Base-by-base conservation (phyloP, 441 rosid species). In the Pelargonium fulgidum region DNA sequence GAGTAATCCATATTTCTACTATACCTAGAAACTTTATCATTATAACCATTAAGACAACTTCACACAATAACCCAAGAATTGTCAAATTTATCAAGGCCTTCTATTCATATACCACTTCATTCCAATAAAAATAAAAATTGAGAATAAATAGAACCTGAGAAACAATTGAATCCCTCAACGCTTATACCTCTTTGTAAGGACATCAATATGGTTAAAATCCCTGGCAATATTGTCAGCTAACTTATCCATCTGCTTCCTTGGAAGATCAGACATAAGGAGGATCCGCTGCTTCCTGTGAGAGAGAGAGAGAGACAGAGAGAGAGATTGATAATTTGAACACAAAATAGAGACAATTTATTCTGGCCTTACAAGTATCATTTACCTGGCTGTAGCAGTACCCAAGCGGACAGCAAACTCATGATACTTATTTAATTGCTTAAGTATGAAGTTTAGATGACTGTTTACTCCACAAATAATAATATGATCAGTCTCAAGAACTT, bases 351-450 rank as follows among this genome's bases (percentile, higher is more conserved):
- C 26, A 59, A 39, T 69, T 8, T 3, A 13, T 22, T 44, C 71
- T 68, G 70, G 66, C n/a, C 65, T 64, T 7, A 64, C 59, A 52
- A 66, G 72, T 72, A 69, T 63, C 47, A 74, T 64, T 79, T 81
- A 93, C 97, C 99, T 89, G 69, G 90, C 84, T 65, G 95, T 83
- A 77, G 99, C 96, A 76, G 91, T 88, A 75, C 99, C 99, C 83
- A 91, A 84, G 72, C 93, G 96, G 56, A 93, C 95, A 75, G 99
- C 84, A 73, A 78, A 89, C 70, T 86, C 96, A 58, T 93, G 99
- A 77, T 89, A 93, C 81, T 89, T 89, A 72, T 93, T 84, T 56
- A 93, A 80, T 84, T 93, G 99, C 86, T 87, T 84, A 62, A 93
- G 84, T 78, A 93, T 86, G 85, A 82, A 91, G 41, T 73, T 77